Evolutionary conservation across 768 basidiomycete genomes (phyloP).

Genomic region (Daedaleopsis nitida): DNA sequence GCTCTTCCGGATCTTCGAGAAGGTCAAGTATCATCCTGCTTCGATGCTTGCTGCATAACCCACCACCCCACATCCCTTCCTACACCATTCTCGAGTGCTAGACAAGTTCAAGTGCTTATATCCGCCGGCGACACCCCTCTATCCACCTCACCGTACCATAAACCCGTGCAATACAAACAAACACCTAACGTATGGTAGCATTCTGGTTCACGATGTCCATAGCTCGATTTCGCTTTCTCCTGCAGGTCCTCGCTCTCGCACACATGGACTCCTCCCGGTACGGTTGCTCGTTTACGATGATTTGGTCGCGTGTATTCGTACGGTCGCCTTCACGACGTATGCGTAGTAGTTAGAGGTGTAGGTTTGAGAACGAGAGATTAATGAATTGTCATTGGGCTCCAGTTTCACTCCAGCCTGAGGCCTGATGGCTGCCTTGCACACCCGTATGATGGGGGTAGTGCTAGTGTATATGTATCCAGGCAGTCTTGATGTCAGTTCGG

Average conservation of each 20-base stretch:
- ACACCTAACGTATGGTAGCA: not conserved
- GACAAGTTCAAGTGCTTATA: not conserved
- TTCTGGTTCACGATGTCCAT: not conserved
- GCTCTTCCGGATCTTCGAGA: slow-evolving; percentile 85
- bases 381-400: not conserved
- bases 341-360: not conserved
- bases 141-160: not conserved
- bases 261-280: too few relatives aligned
- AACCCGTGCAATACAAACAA: not conserved
- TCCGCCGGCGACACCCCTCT: not conserved
- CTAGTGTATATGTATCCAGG: too few relatives aligned
- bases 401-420: not conserved
- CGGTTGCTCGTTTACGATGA: not conserved
- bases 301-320: not conserved
- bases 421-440: too few relatives aligned
- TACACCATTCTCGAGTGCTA: not conserved
- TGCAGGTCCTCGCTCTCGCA: too few relatives aligned
- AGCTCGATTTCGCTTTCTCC: not conserved
- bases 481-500: too few relatives aligned
- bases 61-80: not conserved
- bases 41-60: slow-evolving; percentile 11
- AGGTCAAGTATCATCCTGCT: slow-evolving; percentile 65
- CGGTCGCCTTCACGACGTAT: not conserved
- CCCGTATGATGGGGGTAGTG: not conserved
- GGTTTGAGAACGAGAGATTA: not conserved